These are phyloP conservation scores for Thielaviopsis euricoi DNA, from an alignment of 2,329 filamentous ascomycete species.

Conservation along the genomic window DNA sequence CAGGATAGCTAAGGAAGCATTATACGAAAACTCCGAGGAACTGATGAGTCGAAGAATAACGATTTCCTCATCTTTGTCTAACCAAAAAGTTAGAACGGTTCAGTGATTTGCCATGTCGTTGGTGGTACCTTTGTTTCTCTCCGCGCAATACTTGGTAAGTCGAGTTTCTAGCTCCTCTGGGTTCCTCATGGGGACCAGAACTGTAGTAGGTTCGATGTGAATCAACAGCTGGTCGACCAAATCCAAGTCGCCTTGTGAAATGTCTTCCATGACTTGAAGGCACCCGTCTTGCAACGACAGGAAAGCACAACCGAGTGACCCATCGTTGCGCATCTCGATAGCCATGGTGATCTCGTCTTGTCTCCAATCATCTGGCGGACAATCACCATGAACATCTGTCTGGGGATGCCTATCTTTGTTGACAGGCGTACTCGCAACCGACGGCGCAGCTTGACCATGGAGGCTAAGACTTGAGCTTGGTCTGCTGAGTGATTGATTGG, in stretches of 20 bases:
- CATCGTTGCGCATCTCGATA: conserved; percentile 54
- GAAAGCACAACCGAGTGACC: conserved; percentile 67
- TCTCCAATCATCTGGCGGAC: not conserved
- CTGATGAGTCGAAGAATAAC: conserved; percentile 46
- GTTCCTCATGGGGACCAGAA: conserved; percentile 34
- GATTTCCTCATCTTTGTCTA: not conserved
- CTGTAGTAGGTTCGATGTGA: conserved; percentile 36
- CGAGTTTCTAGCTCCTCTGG: conserved; percentile 21
- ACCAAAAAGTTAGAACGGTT: not conserved
- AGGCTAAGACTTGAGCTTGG: not conserved
- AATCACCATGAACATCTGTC: not conserved
- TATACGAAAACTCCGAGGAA: conserved; percentile 55
- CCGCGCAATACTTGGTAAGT: conserved; percentile 6
- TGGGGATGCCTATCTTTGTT: not conserved
- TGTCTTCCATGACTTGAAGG: conserved; percentile 63
- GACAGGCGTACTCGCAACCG: not conserved
- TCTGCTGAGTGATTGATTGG: not conserved
- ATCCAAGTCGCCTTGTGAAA: conserved; percentile 50
- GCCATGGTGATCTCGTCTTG: conserved; percentile 33
- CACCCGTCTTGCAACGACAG: conserved; percentile 55
- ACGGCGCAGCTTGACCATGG: not conserved
- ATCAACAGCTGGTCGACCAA: conserved; percentile 45
- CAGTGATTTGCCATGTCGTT: not conserved
- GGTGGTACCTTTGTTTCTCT: conserved; percentile 2
- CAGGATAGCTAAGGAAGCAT: conserved; percentile 31